Base-by-base conservation (phyloP, 1,284 basidiomycete species). In the Gastroboletus turbinatus region DNA sequence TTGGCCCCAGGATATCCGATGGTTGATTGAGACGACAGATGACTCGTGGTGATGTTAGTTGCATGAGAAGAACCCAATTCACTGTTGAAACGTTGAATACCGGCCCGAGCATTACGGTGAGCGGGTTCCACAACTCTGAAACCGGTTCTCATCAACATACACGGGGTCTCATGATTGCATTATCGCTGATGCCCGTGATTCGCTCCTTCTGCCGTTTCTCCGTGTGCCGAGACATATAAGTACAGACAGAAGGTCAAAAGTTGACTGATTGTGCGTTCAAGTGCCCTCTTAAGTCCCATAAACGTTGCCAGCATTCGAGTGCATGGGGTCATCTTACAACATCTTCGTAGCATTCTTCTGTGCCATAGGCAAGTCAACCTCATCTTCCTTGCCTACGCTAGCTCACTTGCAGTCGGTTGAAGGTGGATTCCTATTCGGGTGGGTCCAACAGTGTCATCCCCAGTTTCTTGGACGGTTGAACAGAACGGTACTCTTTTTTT, bases 371-470 rank as follows among this genome's bases (percentile, higher is more conserved):
- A 33, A 14, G 35, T 23, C n/a, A 13, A 9, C 19, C 10, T 10
- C 35, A 23, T 17, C 30, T 35, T 44, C 4, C 10, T 19, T 21
- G 7, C 6, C 6, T 7, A 4, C n/a, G 25, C 17, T 19, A 7
- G 21, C 43, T 52, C 30, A 52, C 29, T 19, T 13, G 25, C 5
- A 9, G 10, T 40, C 11, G 9, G 35, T 3, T 6, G 17, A 50
- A 63, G 63, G 63, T 6, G 60, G 56, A 27, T 63, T 61, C n/a
- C 53, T 64, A 19, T 57, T 65, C 27, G 62, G 61, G 61, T 66
- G 45, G 13, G 61, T 59, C 5, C 29, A 46, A 50, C 32, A 40
- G 21, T 39, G 32, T 23, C 32, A 25, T 6, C 13, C 1, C n/a
- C 11, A 2, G 21, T 47, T n/a, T 48, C 11, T 29, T 11, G 36